Evolutionary conservation across 441 rosid genomes (phyloP).

Genomic region (Populus hybrid): DNA sequence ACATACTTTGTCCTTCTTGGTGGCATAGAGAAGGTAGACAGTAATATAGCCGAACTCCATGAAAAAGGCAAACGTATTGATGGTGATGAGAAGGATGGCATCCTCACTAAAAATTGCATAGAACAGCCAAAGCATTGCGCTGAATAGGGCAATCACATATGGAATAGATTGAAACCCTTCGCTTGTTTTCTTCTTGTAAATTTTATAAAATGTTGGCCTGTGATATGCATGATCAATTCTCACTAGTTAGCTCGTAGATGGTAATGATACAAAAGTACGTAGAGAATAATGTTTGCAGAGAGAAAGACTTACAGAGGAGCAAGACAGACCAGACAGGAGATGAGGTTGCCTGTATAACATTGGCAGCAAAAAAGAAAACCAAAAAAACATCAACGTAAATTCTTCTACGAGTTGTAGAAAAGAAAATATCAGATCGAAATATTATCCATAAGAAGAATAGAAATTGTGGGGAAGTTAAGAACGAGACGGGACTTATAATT

Average conservation of each 20-base stretch:
- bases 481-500: not conserved
- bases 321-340: constrained; percentile 59
- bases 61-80: constrained; percentile 52
- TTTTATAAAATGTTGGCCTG: constrained; percentile 69
- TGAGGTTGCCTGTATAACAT: constrained; percentile 44
- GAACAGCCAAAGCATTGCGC: constrained; percentile 84
- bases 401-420: not conserved
- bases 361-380: not conserved
- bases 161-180: constrained; percentile 77
- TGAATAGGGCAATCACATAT: constrained; percentile 61
- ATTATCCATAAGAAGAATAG: not conserved
- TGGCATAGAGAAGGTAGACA: constrained; percentile 53
- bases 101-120: constrained; percentile 56
- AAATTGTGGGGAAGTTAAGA: not conserved
- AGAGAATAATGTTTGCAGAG: not conserved
- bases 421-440: not conserved
- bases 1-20: constrained; percentile 73
- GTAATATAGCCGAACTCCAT: constrained; percentile 50
- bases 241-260: not conserved
- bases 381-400: not conserved
- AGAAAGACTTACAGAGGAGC: constrained; percentile 54
- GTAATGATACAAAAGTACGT: too few relatives aligned
- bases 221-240: too few relatives aligned
- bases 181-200: constrained; percentile 67
- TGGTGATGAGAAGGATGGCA: constrained; percentile 58